Percentiles rank a stretch among this genome's conserved stretches.
Evolutionary conservation across 1,284 basidiomycete genomes (phyloP).

Genomic region (Marasmius tenuissimus): DNA sequence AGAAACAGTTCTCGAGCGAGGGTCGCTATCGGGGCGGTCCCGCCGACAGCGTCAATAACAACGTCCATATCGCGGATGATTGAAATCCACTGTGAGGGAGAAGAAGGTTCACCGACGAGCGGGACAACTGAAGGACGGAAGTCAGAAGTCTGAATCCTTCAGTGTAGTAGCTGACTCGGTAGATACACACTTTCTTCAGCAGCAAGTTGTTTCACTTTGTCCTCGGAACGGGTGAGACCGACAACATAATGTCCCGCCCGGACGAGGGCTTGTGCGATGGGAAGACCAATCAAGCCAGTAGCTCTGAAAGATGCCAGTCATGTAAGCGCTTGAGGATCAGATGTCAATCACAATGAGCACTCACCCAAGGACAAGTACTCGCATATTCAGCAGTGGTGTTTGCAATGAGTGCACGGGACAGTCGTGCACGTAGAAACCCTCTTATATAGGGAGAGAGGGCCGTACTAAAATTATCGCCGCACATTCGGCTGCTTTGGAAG

Average conservation of each 20-base stretch:
- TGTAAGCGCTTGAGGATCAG: neutral
- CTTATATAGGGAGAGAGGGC: no score
- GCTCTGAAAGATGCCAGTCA: slow-evolving; percentile 24
- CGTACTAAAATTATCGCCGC: no score
- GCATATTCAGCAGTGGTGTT: slow-evolving; percentile 3
- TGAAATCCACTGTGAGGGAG: slow-evolving; percentile 37
- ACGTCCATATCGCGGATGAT: slow-evolving; percentile 44
- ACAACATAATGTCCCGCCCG: slow-evolving; percentile 56
- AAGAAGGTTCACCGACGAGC: slow-evolving; percentile 36
- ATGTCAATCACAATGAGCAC: neutral
- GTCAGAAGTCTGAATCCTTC: neutral
- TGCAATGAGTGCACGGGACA: no score
- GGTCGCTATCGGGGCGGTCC: slow-evolving; percentile 17
- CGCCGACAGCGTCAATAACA: slow-evolving; percentile 50
- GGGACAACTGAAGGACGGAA: slow-evolving; percentile 44
- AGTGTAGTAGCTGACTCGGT: neutral
- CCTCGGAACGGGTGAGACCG: slow-evolving; percentile 44
- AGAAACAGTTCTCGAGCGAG: slow-evolving; percentile 30
- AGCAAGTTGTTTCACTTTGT: slow-evolving; percentile 37
- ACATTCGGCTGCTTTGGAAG: no score
- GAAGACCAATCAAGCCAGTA: slow-evolving; percentile 49
- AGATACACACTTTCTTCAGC: slow-evolving; percentile 43
- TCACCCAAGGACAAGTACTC: slow-evolving; percentile 13
- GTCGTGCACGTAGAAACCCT: no score
- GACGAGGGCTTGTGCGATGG: slow-evolving; percentile 45